Percentiles rank a stretch among this genome's conserved stretches.
phyloP scores from a whole-genome alignment of 306 rosid genomes.

The Medicago truncatula region DNA sequence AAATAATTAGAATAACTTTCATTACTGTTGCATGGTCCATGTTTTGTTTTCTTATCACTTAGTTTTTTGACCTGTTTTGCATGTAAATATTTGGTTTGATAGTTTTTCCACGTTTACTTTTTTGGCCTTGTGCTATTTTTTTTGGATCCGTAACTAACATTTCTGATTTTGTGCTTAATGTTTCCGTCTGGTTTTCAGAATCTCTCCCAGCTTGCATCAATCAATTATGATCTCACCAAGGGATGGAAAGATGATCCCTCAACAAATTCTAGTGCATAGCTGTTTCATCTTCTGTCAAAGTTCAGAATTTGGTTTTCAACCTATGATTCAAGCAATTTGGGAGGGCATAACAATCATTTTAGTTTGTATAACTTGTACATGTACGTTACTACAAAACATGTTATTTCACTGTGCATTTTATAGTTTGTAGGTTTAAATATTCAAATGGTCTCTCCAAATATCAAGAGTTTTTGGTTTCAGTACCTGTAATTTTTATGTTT shows the following conservation, averaged over 20 bases:
- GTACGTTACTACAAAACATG: constrained; percentile 53
- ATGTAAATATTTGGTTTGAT: constrained; percentile 13
- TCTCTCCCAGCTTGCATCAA: constrained; percentile 99
- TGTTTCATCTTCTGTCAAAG: constrained; percentile 39
- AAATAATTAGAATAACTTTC: constrained; percentile 12
- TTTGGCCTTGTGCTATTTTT: not conserved
- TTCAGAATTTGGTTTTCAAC: constrained; percentile 47
- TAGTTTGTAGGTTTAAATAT: not conserved
- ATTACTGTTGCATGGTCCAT: constrained; percentile 10
- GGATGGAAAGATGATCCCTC: constrained; percentile 87
- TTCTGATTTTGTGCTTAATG: constrained; percentile 2
- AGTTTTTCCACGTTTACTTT: not conserved
- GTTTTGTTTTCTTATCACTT: constrained; percentile 23
- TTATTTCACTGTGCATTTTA: constrained; percentile 10
- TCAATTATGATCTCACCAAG: constrained; percentile 94
- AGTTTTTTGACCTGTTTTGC: not conserved
- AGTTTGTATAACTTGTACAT: constrained; percentile 81
- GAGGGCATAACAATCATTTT: constrained; percentile 53
- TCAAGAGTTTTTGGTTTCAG: too few species aligned
- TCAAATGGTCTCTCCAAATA: too few species aligned
- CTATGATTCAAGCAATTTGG: constrained; percentile 51
- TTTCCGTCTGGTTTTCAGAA: constrained; percentile 70
- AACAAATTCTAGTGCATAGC: constrained; percentile 61
- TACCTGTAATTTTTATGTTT: too few species aligned
- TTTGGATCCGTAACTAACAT: not conserved